phyloP scores from a whole-genome alignment of 352 stramenopile genomes.

The Phytopythium aichiense region DNA sequence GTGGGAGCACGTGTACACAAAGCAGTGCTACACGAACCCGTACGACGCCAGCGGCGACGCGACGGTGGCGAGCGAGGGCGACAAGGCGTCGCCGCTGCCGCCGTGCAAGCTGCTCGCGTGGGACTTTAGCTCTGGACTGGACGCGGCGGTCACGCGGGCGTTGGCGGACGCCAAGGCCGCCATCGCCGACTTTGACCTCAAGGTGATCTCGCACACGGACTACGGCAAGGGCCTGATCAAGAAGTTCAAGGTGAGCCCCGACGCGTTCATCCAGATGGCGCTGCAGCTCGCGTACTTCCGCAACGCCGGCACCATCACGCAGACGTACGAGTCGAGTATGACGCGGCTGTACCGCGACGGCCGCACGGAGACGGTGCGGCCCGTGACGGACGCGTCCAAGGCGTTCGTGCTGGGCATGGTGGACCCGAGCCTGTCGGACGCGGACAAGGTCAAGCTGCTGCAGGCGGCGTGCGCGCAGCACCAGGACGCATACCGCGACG shows the following conservation, averaged over 20 bases:
- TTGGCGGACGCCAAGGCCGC: conserved; percentile 48
- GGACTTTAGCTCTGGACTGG: conserved; percentile 54
- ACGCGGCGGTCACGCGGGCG: conserved; percentile 48
- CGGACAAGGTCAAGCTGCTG: conserved; percentile 84
- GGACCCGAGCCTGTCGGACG: conserved; percentile 51
- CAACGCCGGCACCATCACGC: conserved; percentile 89
- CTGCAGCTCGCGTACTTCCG: conserved; percentile 96
- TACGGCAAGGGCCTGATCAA: conserved; percentile 91
- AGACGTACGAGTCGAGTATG: conserved; percentile 97
- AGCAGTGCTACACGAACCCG: conserved; percentile 39
- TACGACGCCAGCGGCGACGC: conserved; percentile 56
- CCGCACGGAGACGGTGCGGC: conserved; percentile 91
- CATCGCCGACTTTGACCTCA: conserved; percentile 87
- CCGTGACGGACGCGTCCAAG: conserved; percentile 88
- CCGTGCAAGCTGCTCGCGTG: conserved; percentile 51
- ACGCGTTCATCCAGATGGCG: conserved; percentile 96
- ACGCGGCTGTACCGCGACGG: conserved; percentile 95
- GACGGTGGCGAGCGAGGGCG: conserved; percentile 33
- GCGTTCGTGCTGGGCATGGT: conserved; percentile 89
- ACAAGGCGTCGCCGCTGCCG: conserved; percentile 44
- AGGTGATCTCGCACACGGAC: conserved; percentile 84
- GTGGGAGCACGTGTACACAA: conserved; percentile 77
- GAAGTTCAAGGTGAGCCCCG: conserved; percentile 91
- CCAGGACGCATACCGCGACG: conserved; percentile 88
- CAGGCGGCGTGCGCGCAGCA: conserved; percentile 87